Evolutionary conservation across 83 land plant genomes (phyloP), one percentile per base, ranked within the genome.

Genomic region (Picea mariana): DNA sequence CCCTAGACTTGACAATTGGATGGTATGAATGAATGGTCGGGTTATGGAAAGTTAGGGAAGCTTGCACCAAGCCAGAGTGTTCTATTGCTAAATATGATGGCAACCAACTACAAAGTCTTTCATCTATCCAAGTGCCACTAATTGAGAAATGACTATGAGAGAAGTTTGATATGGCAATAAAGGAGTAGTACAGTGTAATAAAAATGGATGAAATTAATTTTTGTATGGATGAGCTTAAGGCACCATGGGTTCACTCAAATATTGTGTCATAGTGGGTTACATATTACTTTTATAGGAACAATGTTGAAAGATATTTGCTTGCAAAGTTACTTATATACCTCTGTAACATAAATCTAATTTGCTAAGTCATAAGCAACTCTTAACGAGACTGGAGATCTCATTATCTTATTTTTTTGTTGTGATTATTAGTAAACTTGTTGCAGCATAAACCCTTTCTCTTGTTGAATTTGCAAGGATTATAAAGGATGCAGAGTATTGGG

Each of bases 231-330:
- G 99, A 98, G 8, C 66, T 98, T 81, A 91, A 88, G 42, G 81
- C 96, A 5, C 93, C 96, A 3, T 71, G 84, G 75, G 93, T 88
- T 77, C 88, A 96, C 75, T 87, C 98, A 17, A 81, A 84, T 0
- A 88, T 98, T 91, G 85, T 98, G 21, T 89, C 88, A 1, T 72
- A 84, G 3, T 96, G 99, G 97, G 87, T 94, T 7, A 81, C 83
- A 42, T 92, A 94, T 75, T 91, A 92, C 16, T 93, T 96, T 79
- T 96, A 96, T 58, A 87, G 92, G 80, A 96, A 93, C 71, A 93
- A 93, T 73, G 71, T 82, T 71, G 93, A 98, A 62, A 87, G 97
- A 73, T 92, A 91, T 73, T 86, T 90, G 15, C 83, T 98, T 47
- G 86, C 89, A 3, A 85, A 85, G 82, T 87, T 98, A 44, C 85